Conservation (phyloP, 1,284 basidiomycete species). For the Paramarasmius palmivorus region DNA sequence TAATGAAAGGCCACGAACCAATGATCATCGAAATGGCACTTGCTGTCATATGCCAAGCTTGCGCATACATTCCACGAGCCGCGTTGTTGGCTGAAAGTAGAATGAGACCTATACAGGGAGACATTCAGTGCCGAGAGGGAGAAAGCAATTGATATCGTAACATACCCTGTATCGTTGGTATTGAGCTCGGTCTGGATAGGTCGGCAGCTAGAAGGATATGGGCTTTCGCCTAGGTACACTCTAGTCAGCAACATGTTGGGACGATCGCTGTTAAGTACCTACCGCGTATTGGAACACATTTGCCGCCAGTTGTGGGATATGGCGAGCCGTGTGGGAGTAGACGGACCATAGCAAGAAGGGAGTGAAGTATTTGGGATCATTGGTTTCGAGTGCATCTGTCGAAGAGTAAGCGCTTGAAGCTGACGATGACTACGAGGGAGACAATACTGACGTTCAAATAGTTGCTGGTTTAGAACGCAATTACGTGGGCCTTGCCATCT, state of each 20-base stretch:
- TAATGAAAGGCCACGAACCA: background rate
- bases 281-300: background rate
- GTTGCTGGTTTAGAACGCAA: constrained; percentile 1
- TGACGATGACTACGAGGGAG: too few relatives aligned
- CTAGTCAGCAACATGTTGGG: too few relatives aligned
- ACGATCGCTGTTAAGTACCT: too few relatives aligned
- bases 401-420: too few relatives aligned
- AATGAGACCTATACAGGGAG: background rate
- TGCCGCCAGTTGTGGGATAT: background rate
- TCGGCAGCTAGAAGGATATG: constrained; percentile 1
- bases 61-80: constrained; percentile 1
- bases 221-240: background rate
- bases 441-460: background rate
- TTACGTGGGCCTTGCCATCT: constrained; percentile 18
- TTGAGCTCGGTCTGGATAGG: background rate
- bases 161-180: background rate
- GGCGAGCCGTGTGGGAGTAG: background rate
- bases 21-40: background rate
- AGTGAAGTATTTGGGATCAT: background rate
- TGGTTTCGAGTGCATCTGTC: background rate
- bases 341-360: background rate
- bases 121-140: too few relatives aligned
- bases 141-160: too few relatives aligned
- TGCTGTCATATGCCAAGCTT: constrained; percentile 1
- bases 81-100: background rate